Evolutionary conservation across 2,329 filamentous ascomycete genomes (phyloP), one percentile per base, ranked within the genome.

Genomic region (Calonectria leucothoes): DNA sequence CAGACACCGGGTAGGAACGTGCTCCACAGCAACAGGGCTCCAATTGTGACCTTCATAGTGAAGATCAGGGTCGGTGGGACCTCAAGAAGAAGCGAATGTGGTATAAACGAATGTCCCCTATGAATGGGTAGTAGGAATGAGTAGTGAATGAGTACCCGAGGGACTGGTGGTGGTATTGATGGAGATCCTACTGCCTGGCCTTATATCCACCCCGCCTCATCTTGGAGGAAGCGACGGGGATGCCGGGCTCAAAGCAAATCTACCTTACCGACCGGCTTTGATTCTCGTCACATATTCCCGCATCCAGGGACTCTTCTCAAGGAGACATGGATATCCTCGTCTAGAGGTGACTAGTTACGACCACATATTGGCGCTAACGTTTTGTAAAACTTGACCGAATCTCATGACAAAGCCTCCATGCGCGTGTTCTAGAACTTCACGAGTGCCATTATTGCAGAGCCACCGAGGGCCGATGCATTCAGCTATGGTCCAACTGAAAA

Each of bases 11-110:
- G 61, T 8, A 71, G 61, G 51, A 71, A 59, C 17, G 39, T 27
- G 51, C 61, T n/a, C 23, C 61, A 71, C 29, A 71, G 61, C 61
- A 71, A 29, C 15, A 71, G 27, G n/a, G 69, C 37, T 59, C 61
- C 49, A 10, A 71, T 10, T 37, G 8, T 37, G 12, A 37, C 31
- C 39, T 52, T 71, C 69, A 71, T 71, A 23, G 20, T 57, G 68
- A 52, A 57, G 59, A 49, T 52, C 11, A 25, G 27, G 48, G 17
- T 42, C 35, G 48, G 48, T 20, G 23, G 31, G 31, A 17, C 42
- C 55, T 42, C n/a, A n/a, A n/a, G n/a, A 23, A 63, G 42, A 70
- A 35, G 45, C 20, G 29, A 63, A 27, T 48, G 35, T 35, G 35
- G 14, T 45, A 14, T 65, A 27, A 61, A 69, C 33, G 52, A 69